Conservation (phyloP, 1,284 basidiomycete genomes). For the Marasmius oreades region DNA sequence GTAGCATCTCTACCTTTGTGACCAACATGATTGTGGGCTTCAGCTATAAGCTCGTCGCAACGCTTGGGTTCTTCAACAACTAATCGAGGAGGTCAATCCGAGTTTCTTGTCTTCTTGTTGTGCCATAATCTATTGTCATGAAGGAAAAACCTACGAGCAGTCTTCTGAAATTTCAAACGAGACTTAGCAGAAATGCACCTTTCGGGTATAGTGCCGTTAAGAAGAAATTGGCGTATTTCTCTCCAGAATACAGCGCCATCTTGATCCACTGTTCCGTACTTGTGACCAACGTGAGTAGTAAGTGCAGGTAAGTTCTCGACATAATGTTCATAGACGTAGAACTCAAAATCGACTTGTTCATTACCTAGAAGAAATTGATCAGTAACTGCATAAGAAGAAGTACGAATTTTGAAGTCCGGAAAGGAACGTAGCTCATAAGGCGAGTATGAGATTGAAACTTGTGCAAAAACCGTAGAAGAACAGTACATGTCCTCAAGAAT, state of each 20-base stretch:
- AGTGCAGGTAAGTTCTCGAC: not conserved
- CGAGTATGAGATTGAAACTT: not conserved
- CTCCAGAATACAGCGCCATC: slow-evolving; percentile 13
- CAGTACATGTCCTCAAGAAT: not conserved
- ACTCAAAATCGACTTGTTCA: not conserved
- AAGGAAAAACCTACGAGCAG: slow-evolving; percentile 14
- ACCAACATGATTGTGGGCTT: slow-evolving; percentile 22
- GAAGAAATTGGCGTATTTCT: slow-evolving; percentile 13
- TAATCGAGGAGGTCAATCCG: slow-evolving; percentile 12
- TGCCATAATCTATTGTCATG: slow-evolving; percentile 16
- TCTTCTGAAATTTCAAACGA: slow-evolving; percentile 10
- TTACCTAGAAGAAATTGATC: not conserved
- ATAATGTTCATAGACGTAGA: not conserved
- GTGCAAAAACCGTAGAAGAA: too few species aligned
- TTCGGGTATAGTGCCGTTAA: slow-evolving; percentile 6
- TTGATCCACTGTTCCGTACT: not conserved
- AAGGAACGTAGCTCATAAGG: not conserved
- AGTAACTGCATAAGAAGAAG: not conserved
- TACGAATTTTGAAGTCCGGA: not conserved
- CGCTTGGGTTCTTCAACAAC: slow-evolving; percentile 14
- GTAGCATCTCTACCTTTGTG: slow-evolving; percentile 27
- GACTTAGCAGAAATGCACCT: not conserved
- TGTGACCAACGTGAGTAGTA: not conserved
- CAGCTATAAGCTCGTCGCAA: slow-evolving; percentile 15
- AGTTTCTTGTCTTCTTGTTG: slow-evolving; percentile 1